These are phyloP conservation scores for Ochetophila trinervis DNA, from an alignment of 306 rosid species.

Conservation along the genomic window DNA sequence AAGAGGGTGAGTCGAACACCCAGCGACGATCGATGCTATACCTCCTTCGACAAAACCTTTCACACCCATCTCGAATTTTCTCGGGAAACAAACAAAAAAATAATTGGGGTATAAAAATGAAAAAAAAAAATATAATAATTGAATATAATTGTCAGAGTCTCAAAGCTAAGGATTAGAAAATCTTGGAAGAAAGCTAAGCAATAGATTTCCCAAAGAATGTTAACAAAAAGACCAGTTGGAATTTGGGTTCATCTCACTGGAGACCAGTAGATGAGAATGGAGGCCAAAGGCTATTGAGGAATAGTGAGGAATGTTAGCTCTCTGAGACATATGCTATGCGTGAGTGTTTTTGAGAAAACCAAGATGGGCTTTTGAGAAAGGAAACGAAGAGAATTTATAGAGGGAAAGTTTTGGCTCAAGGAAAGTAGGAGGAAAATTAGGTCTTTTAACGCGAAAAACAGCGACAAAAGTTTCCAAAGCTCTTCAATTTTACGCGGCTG, in stretches of 20 bases:
- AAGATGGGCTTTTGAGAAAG: not conserved
- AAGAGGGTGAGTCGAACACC: conserved; percentile 67
- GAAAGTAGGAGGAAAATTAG: not conserved
- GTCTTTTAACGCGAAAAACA: no score
- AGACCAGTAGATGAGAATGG: conserved; percentile 83
- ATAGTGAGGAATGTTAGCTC: conserved; percentile 60
- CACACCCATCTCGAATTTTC: conserved; percentile 43
- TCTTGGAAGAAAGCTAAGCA: not conserved
- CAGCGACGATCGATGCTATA: conserved; percentile 68
- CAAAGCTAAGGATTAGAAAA: not conserved
- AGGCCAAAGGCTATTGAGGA: conserved; percentile 64
- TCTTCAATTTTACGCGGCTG: not conserved
- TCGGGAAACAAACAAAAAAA: conserved; percentile 11
- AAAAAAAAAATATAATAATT: no score
- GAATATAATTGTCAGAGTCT: not conserved
- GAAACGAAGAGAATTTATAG: conserved; percentile 17
- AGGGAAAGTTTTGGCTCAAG: not conserved
- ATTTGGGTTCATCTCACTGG: conserved; percentile 74
- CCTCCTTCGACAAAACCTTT: conserved; percentile 79
- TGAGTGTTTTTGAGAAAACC: no score
- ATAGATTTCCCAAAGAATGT: not conserved
- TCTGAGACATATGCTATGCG: conserved; percentile 68
- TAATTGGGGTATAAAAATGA: not conserved
- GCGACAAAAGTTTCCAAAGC: no score
- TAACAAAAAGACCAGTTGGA: conserved; percentile 45